A percentile compares a stretch with the other conserved stretches of the same genome.
These are phyloP conservation scores for Fusarium sp. DNA, from an alignment of 2,329 filamentous ascomycete genomes.

Conservation along the genomic window DNA sequence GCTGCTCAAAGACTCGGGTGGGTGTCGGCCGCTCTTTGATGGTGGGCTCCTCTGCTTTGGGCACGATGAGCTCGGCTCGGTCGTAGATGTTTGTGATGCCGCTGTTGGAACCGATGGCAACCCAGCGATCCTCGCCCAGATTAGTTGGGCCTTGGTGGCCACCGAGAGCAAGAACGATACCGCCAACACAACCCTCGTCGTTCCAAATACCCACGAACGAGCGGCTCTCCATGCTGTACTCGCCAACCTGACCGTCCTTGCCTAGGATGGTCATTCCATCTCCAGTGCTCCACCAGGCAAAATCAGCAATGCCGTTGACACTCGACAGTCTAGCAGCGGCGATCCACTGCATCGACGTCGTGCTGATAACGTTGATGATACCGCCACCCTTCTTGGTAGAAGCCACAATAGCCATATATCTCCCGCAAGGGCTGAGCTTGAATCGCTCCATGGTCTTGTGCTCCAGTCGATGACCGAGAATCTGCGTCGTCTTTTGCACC, in stretches of 20 bases:
- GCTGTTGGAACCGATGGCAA: constrained; percentile 83
- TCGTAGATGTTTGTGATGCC: constrained; percentile 97
- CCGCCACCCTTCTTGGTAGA: constrained; percentile 85
- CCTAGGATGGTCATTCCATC: constrained; percentile 82
- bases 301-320: constrained; percentile 83
- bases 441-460: constrained; percentile 92
- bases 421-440: constrained; percentile 83
- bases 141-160: constrained; percentile 66
- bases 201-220: constrained; percentile 83
- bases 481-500: constrained; percentile 80
- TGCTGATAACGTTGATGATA: constrained; percentile 83
- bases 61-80: constrained; percentile 67
- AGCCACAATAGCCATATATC: constrained; percentile 83
- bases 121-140: constrained; percentile 84
- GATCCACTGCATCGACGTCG: constrained; percentile 84
- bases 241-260: constrained; percentile 87
- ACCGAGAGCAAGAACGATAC: constrained; percentile 81
- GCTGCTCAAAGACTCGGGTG: constrained; percentile 77
- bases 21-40: constrained; percentile 76
- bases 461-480: constrained; percentile 78
- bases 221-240: constrained; percentile 76
- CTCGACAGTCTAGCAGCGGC: constrained; percentile 83
- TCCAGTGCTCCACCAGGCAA: constrained; percentile 89
- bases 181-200: constrained; percentile 88
- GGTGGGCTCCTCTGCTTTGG: constrained; percentile 52